Conservation (phyloP, 1,284 basidiomycete species). For the Pterulicium gracile region DNA sequence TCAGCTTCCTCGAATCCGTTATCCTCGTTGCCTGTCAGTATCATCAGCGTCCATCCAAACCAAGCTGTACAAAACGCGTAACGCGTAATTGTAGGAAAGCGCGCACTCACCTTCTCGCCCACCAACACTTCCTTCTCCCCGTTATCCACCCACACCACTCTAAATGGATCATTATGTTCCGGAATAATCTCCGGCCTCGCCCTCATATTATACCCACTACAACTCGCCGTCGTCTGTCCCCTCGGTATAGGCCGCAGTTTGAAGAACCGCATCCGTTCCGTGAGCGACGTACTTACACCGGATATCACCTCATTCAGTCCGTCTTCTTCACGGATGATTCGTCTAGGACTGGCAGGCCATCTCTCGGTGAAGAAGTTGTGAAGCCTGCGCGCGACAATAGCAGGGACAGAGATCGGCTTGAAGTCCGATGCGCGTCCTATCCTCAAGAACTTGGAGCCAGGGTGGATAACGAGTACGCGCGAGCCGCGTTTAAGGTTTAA, state of each 20-base stretch:
- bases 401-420: constrained; percentile 63
- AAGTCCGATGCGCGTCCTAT: constrained; percentile 90
- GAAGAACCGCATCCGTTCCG: constrained; percentile 81
- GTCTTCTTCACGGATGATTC: constrained; percentile 2
- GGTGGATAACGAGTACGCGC: constrained; percentile 85
- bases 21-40: constrained; percentile 58
- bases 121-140: constrained; percentile 38
- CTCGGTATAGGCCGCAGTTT: constrained; percentile 75
- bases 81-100: constrained; percentile 2
- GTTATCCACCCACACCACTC: constrained; percentile 70
- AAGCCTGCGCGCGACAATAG: constrained; percentile 63
- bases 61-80: constrained; percentile 9
- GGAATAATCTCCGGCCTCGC: constrained; percentile 74
- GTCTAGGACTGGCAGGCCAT: neutral
- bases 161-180: constrained; percentile 72
- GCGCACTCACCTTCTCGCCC: constrained; percentile 52
- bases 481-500: constrained; percentile 47
- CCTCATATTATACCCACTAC: constrained; percentile 60
- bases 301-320: constrained; percentile 68
- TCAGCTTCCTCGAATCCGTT: constrained; percentile 52
- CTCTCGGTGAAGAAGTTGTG: neutral
- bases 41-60: too few relatives aligned
- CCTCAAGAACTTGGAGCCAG: constrained; percentile 79
- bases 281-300: constrained; percentile 63
- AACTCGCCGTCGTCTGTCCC: constrained; percentile 54